Conservation (phyloP, 192 early-diverging fungal species). For the Entomortierella parvispora region DNA sequence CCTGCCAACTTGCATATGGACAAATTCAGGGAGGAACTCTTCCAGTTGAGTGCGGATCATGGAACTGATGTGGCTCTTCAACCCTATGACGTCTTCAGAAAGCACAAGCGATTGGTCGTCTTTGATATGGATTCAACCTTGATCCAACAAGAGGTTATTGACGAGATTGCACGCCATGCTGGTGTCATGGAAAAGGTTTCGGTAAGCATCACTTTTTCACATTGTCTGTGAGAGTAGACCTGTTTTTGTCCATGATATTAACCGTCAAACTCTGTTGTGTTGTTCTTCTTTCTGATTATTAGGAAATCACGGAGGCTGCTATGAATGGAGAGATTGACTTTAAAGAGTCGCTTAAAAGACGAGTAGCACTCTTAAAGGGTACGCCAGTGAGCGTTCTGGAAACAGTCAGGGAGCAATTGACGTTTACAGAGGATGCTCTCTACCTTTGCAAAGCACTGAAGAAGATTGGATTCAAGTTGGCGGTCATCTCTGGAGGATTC, state of each 20-base stretch:
- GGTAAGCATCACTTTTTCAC: constrained; percentile 56
- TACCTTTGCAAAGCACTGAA: constrained; percentile 91
- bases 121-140: constrained; percentile 99
- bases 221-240: constrained; percentile 1
- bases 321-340: constrained; percentile 99
- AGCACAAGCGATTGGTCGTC: constrained; percentile 92
- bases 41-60: constrained; percentile 75
- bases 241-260: background rate
- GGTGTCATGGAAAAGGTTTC: constrained; percentile 94
- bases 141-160: constrained; percentile 99
- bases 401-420: constrained; percentile 75
- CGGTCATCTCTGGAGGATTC: constrained; percentile 97
- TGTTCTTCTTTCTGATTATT: background rate
- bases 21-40: constrained; percentile 73
- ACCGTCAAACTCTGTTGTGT: background rate
- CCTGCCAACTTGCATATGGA: constrained; percentile 74
- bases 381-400: constrained; percentile 86
- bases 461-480: constrained; percentile 92
- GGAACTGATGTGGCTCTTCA: constrained; percentile 90
- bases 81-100: constrained; percentile 86
- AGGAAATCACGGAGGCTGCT: constrained; percentile 94
- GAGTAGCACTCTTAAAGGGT: constrained; percentile 89
- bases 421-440: constrained; percentile 92
- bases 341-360: constrained; percentile 87
- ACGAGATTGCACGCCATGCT: constrained; percentile 93